Percentiles rank a stretch among this genome's conserved stretches.
Evolutionary conservation across 1,284 basidiomycete genomes (phyloP).

Genomic region (Microbotryomycetes sp.): DNA sequence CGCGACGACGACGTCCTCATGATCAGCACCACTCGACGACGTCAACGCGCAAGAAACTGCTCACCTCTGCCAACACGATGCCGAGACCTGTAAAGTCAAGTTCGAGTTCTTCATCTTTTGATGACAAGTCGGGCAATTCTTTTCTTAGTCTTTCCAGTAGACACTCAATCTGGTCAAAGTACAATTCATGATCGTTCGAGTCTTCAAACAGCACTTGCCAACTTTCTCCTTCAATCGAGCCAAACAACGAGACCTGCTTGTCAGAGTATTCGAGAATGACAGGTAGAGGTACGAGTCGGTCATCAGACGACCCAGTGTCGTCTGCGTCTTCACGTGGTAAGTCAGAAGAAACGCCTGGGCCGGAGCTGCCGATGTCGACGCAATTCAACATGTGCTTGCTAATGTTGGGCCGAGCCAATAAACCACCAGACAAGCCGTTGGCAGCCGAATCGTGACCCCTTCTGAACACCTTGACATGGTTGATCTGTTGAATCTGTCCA

Average conservation of each 20-base stretch:
- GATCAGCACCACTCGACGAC: background rate
- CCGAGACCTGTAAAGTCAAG: constrained; percentile 30
- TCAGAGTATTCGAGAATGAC: constrained; percentile 13
- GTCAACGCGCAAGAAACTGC: background rate
- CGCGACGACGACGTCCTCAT: background rate
- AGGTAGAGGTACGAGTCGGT: constrained; percentile 3
- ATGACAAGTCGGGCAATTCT: constrained; percentile 9
- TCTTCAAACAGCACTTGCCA: constrained; percentile 9
- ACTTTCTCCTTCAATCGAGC: background rate
- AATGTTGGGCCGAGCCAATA: background rate
- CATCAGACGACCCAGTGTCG: background rate
- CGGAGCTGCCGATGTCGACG: background rate
- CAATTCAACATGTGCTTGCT: background rate
- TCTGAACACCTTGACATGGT: background rate
- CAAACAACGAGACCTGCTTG: constrained; percentile 20
- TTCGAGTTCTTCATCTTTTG: constrained; percentile 21
- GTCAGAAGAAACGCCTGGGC: too few species aligned
- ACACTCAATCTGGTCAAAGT: constrained; percentile 24
- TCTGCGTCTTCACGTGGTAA: background rate
- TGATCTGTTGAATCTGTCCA: background rate
- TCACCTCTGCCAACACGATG: constrained; percentile 29
- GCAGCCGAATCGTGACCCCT: background rate
- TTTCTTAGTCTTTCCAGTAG: constrained; percentile 20
- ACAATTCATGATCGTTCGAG: constrained; percentile 18
- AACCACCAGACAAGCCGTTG: background rate